These are phyloP conservation scores for Mucor velutinosus DNA, from an alignment of 371 early-diverging fungal genomes.

Conservation along the genomic window DNA sequence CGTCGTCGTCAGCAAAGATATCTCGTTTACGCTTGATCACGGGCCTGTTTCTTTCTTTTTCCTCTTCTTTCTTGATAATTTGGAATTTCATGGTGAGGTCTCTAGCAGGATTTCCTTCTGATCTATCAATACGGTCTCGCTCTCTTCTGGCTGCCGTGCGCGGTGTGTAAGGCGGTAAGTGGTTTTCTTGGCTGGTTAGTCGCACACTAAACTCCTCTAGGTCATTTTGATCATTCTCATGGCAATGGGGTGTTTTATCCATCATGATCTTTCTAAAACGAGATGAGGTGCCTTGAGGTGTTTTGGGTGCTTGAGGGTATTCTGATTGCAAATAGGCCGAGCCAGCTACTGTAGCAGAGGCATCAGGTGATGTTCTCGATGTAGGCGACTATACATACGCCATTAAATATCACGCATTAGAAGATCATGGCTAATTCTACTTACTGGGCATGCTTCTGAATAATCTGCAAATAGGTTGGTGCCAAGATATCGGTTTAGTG, in stretches of 20 bases:
- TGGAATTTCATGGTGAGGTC: slow-evolving; percentile 13
- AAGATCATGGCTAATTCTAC: not conserved
- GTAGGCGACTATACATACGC: slow-evolving; percentile 1
- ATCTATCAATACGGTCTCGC: slow-evolving; percentile 7
- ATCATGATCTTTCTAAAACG: slow-evolving; percentile 17
- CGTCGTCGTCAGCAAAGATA: slow-evolving; percentile 1
- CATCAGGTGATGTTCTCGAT: not conserved
- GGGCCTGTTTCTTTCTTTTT: not conserved
- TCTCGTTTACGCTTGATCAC: not conserved
- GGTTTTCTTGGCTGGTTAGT: not conserved
- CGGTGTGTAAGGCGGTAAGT: slow-evolving; percentile 7
- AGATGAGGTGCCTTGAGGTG: slow-evolving; percentile 16
- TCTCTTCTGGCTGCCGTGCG: slow-evolving; percentile 6
- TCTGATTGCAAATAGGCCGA: not conserved
- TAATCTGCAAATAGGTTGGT: slow-evolving; percentile 18
- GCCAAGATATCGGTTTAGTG: slow-evolving; percentile 10
- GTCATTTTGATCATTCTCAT: not conserved
- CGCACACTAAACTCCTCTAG: not conserved
- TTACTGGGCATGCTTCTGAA: slow-evolving; percentile 12
- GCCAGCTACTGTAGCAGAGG: not conserved
- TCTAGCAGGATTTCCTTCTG: slow-evolving; percentile 7
- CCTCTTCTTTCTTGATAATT: slow-evolving; percentile 2
- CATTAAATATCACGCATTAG: not conserved
- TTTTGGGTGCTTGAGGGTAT: slow-evolving; percentile 5
- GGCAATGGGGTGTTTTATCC: slow-evolving; percentile 6